Evolutionary conservation across 352 stramenopile species (phyloP), one percentile per base, ranked within the genome.

Genomic region (Phytopythium helicoides): DNA sequence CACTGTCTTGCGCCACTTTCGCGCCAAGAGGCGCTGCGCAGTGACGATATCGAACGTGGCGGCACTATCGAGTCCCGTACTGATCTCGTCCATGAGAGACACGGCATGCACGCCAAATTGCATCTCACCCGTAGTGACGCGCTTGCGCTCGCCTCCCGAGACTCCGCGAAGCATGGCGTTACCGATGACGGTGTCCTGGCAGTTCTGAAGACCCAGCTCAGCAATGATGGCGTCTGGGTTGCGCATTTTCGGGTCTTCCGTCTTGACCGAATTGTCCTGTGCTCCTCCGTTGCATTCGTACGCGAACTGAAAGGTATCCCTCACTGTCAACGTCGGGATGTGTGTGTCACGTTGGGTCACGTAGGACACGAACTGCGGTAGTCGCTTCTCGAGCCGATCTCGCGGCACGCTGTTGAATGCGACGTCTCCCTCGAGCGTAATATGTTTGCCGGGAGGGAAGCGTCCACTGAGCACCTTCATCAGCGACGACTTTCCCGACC

Each of bases 221-320:
- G 23, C 9, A 10, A 48, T 47, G 9, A 67, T 35, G 5, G 34
- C n/a, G 8, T 62, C 38, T 5, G 56, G 49, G 1, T 23, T 35
- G 19, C 5, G 16, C 11, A 18, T 66, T 21, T 68, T 40, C 12
- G 68, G 46, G 37, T 75, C 53, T 7, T 52, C 44, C 6, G 60
- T 68, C 22, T 66, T 66, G 3, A 68, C 37, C 7, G 56, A 53
- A 10, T 75, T 33, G 28, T 9, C 28, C 5, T 33, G 37, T 8
- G 64, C 23, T 31, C 46, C 47, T 10, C 46, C 69, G 19, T 78
- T 77, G 57, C 76, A 94, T 47, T 94, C 76, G 60, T 89, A 89
- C 12, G 90, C 76, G 64, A 98, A 97, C 31, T 70, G 56, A 15
- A 97, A 76, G 10, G 92, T 98, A 57, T 98, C 64, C 7, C 54